Base-by-base conservation (phyloP, 768 basidiomycete species). In the Tylopilus subfusipes region DNA sequence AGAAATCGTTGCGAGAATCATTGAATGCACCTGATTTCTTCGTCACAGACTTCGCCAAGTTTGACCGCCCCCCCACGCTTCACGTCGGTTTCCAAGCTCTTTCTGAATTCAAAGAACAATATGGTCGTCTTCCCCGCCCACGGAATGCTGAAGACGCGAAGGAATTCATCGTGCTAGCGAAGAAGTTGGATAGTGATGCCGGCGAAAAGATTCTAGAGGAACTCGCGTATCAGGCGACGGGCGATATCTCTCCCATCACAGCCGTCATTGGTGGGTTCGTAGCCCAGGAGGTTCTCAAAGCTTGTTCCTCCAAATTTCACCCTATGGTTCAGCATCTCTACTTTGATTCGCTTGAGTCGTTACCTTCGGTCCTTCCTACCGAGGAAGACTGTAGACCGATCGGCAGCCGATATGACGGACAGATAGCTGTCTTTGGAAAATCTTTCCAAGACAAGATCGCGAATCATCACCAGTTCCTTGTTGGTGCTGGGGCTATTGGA, bases 401-500 rank as follows among this genome's bases (percentile, higher is more conserved):
- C 13, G 86, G 86, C 14, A 84, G 88, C 18, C 85, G 97, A 42
- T 95, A 98, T 69, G 97, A 98, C 71, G 84, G 83, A 4, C 97
- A 98, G 72, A 86, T 98, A 64, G 95, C 93, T 34, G 94, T 99
- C 11, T 98, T 99, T 65, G 97, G 97, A 7, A 90, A 85, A 70
- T 66, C 73, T 2, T 98, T 98, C 84, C 97, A 99, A 61, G 80
- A 88, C 38, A 97, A 91, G 77, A 86, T 99, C 56, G 81, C 83
- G 39, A 88, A 89, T 67, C 84, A 93, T 68, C 82, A 90, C 25
- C 91, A 98, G 65, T 99, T 99, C 82, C 81, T 99, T 42, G 97
- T 99, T 52, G 97, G 97, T 10, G 86, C 96, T n/a, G 97, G 97
- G 42, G 97, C 97, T 33, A 98, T 99, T 68, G 97, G 97, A 19